phyloP scores from a whole-genome alignment of 345 rosid genomes.

The Nasturtium officinale region DNA sequence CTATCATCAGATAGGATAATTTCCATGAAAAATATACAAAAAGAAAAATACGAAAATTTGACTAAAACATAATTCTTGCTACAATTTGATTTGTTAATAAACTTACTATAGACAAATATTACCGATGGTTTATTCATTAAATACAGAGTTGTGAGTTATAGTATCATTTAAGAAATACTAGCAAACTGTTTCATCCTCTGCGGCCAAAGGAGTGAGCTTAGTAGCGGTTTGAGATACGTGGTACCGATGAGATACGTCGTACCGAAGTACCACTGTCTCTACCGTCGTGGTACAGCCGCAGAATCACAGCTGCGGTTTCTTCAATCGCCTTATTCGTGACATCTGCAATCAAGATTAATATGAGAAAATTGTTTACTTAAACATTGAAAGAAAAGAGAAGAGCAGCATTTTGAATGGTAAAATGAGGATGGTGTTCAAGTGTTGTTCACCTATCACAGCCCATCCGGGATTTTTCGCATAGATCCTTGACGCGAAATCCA shows the following conservation, averaged over 20 bases:
- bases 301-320: constrained; percentile 82
- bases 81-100: neutral
- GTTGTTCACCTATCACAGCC: constrained; percentile 73
- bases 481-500: constrained; percentile 65
- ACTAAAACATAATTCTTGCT: neutral
- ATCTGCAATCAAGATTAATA: constrained; percentile 50
- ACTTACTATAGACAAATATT: neutral
- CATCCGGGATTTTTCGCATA: constrained; percentile 75
- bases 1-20: neutral
- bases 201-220: constrained; percentile 34
- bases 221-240: constrained; percentile 71
- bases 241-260: constrained; percentile 77
- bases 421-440: neutral
- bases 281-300: constrained; percentile 75
- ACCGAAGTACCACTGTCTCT: constrained; percentile 54
- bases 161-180: constrained; percentile 1
- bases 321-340: constrained; percentile 91
- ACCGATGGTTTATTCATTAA: neutral
- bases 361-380: neutral
- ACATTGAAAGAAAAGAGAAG: neutral
- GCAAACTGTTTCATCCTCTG: constrained; percentile 13
- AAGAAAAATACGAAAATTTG: neutral
- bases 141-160: neutral
- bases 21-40: neutral
- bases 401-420: neutral